Conservation (phyloP, 208 protist genomes). For the Trypanosoma lewisi region DNA sequence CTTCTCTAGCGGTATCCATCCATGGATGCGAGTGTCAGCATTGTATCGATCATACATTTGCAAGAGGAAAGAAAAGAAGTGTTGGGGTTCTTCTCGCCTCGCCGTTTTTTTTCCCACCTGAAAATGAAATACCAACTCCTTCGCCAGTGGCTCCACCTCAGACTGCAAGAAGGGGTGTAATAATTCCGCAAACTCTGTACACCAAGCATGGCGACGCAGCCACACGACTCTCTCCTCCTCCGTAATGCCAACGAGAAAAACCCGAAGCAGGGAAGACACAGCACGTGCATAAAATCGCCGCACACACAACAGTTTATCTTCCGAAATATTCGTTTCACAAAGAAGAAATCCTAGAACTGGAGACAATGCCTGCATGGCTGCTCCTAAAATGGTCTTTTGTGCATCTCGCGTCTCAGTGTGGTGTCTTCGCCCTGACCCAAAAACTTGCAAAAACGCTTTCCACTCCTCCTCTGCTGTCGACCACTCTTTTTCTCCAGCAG, state of each 20-base stretch:
- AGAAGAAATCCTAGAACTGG: conserved; percentile 17
- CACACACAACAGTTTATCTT: neutral
- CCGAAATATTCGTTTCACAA: neutral
- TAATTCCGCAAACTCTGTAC: conserved; percentile 21
- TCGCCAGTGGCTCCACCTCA: conserved; percentile 43
- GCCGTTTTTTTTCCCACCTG: conserved; percentile 38
- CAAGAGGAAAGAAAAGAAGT: conserved; percentile 72
- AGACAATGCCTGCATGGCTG: conserved; percentile 3
- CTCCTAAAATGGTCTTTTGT: neutral
- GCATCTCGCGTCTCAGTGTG: neutral
- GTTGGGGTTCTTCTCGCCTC: conserved; percentile 48
- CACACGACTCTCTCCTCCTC: conserved; percentile 9
- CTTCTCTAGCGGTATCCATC: neutral
- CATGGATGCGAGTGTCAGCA: conserved; percentile 7
- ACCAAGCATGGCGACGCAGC: conserved; percentile 13
- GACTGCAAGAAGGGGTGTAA: conserved; percentile 33
- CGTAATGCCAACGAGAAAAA: neutral
- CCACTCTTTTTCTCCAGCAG: conserved; percentile 1
- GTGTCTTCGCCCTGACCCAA: neutral
- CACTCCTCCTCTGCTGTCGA: conserved; percentile 10
- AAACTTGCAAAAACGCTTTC: conserved; percentile 8
- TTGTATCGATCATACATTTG: conserved; percentile 34
- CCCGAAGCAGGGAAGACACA: conserved; percentile 11
- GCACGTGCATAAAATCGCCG: conserved; percentile 21
- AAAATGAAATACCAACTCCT: conserved; percentile 76